A percentile compares a stretch with the other conserved stretches of the same genome.
Conservation (phyloP, 257 asterid species). For the Plantago elongata region DNA sequence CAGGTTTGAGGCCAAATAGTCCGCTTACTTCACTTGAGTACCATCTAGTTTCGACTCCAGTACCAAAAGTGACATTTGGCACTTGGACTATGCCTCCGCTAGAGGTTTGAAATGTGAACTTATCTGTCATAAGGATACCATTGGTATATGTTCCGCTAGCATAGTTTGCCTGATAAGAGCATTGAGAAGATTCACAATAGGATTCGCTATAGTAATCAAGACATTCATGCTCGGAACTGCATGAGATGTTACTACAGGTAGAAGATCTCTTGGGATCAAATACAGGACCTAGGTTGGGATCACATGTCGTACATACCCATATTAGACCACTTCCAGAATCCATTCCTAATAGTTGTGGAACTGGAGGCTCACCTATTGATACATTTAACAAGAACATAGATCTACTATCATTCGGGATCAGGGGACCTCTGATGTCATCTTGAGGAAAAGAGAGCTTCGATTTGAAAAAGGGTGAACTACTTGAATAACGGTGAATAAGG, state of each 20-base stretch:
- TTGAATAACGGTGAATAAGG: slow-evolving; percentile 21
- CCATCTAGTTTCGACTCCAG: slow-evolving; percentile 17
- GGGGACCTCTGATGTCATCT: slow-evolving; percentile 17
- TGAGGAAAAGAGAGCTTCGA: not conserved
- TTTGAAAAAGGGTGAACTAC: not conserved
- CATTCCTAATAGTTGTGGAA: slow-evolving; percentile 23
- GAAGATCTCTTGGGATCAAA: slow-evolving; percentile 16
- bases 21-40: not conserved
- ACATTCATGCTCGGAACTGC: slow-evolving; percentile 12
- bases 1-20: slow-evolving; percentile 19
- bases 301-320: slow-evolving; percentile 19
- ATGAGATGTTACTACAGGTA: slow-evolving; percentile 13
- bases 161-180: slow-evolving; percentile 1
- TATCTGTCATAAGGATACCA: slow-evolving; percentile 19
- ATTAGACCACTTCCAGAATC: slow-evolving; percentile 24
- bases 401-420: slow-evolving; percentile 9
- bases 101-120: slow-evolving; percentile 21
- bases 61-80: slow-evolving; percentile 5
- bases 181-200: slow-evolving; percentile 11
- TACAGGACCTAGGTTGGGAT: not conserved
- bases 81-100: slow-evolving; percentile 3
- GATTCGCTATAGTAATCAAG: not conserved
- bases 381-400: slow-evolving; percentile 18
- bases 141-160: not conserved
- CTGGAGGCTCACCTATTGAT: slow-evolving; percentile 26